phyloP scores from a whole-genome alignment of 768 basidiomycete genomes.

The Daedaleopsis nitida region DNA sequence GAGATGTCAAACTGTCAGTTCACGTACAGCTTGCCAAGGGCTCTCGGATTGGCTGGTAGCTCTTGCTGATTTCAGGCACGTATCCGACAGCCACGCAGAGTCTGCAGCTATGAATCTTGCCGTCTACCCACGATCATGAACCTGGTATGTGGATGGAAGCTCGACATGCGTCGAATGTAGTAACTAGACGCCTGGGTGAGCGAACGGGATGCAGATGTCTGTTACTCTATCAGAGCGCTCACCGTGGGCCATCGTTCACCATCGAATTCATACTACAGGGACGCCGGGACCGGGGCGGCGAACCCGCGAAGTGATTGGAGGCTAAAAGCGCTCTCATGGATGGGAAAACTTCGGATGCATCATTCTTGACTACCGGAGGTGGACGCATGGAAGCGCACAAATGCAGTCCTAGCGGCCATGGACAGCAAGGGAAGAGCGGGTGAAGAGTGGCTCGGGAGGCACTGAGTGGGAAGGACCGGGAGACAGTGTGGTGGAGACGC shows the following conservation, averaged over 20 bases:
- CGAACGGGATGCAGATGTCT: not conserved
- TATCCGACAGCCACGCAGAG: too few relatives aligned
- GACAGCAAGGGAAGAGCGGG: slow-evolving; percentile 1
- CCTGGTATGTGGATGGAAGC: too few relatives aligned
- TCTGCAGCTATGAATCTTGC: too few relatives aligned
- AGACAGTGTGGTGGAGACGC: not conserved
- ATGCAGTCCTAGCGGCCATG: not conserved
- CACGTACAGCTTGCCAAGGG: too few relatives aligned
- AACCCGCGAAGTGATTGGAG: slow-evolving; percentile 12
- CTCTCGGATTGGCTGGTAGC: too few relatives aligned
- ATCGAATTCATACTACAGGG: not conserved
- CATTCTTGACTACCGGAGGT: slow-evolving; percentile 3
- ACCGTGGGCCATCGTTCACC: not conserved
- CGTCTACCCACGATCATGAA: too few relatives aligned
- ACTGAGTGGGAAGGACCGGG: not conserved
- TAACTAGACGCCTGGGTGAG: too few relatives aligned
- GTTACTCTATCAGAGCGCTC: not conserved
- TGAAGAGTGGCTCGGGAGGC: not conserved
- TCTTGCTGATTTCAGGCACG: too few relatives aligned
- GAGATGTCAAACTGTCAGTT: too few relatives aligned
- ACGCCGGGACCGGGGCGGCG: slow-evolving; percentile 5
- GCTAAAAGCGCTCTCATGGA: slow-evolving; percentile 6
- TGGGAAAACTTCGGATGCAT: slow-evolving; percentile 4
- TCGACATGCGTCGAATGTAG: too few relatives aligned
- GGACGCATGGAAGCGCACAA: not conserved